A percentile compares a stretch with the other conserved stretches of the same genome.
Evolutionary conservation across 1,284 basidiomycete species (phyloP).

Genomic region (Xanthoconium separans): DNA sequence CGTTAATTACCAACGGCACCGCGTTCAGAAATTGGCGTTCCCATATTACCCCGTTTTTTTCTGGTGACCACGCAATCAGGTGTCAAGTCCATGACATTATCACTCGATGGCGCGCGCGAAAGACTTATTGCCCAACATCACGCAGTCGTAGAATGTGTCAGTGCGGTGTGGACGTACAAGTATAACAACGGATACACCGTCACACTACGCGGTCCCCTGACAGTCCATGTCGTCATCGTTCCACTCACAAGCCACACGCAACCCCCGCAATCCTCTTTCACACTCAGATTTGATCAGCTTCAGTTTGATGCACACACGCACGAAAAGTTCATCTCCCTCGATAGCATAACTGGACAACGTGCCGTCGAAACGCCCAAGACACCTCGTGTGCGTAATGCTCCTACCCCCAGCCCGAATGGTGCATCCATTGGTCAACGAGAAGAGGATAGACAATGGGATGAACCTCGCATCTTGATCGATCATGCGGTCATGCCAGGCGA

Average conservation of each 20-base stretch:
- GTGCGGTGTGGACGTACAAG: constrained; percentile 73
- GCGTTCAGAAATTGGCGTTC: constrained; percentile 64
- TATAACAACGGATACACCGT: constrained; percentile 75
- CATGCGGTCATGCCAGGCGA: constrained; percentile 65
- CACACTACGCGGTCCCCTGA: constrained; percentile 67
- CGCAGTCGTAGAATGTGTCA: constrained; percentile 62
- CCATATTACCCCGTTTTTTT: constrained; percentile 79
- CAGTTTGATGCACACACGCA: constrained; percentile 67
- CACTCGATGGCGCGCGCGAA: constrained; percentile 71
- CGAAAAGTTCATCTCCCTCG: constrained; percentile 66
- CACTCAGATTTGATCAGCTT: constrained; percentile 65
- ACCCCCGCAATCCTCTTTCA: constrained; percentile 24
- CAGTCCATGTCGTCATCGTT: constrained; percentile 54
- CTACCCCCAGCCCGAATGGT: constrained; percentile 41
- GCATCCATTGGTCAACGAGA: constrained; percentile 31
- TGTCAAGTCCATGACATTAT: constrained; percentile 72
- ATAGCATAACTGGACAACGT: constrained; percentile 53
- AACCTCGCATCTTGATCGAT: constrained; percentile 57
- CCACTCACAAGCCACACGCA: constrained; percentile 24
- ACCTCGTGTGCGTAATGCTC: constrained; percentile 37
- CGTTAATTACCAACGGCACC: constrained; percentile 13
- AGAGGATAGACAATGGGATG: constrained; percentile 60
- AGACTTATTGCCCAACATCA: constrained; percentile 48
- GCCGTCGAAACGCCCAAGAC: constrained; percentile 41
- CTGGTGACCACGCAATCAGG: constrained; percentile 78